These are phyloP conservation scores for Apium graveolens DNA, from an alignment of 129 eudicot genomes.

Conservation along the genomic window DNA sequence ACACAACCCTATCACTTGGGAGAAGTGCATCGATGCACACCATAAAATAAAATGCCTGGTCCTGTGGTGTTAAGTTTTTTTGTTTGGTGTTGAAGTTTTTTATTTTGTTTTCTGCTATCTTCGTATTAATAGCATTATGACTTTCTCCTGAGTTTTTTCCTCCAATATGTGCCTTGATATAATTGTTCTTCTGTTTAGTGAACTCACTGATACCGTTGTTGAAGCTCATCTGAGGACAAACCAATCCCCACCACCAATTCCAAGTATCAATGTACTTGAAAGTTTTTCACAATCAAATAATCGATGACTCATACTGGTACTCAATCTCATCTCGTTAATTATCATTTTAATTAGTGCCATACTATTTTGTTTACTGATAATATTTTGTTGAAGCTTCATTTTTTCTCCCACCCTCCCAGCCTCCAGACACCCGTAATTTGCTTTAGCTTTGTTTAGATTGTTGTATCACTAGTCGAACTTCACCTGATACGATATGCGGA, in stretches of 20 bases:
- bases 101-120: background rate
- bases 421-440: background rate
- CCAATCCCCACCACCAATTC: conserved; percentile 70
- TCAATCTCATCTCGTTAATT: background rate
- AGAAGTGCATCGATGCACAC: background rate
- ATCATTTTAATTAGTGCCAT: background rate
- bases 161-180: background rate
- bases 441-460: background rate
- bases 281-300: conserved; percentile 46
- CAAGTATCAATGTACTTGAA: conserved; percentile 32
- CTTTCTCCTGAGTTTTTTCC: background rate
- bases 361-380: background rate
- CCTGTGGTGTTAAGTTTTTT: background rate
- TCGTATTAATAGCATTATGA: background rate
- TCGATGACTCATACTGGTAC: conserved; percentile 80
- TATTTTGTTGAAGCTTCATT: background rate
- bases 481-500: background rate
- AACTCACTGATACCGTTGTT: conserved; percentile 70
- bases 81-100: background rate
- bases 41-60: background rate
- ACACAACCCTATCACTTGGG: background rate
- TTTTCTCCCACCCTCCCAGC: background rate
- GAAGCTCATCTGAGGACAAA: conserved; percentile 73
- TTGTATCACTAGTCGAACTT: background rate
- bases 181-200: conserved; percentile 30